Evolutionary conservation across 139 green algal genomes (phyloP), one percentile per base, ranked within the genome.

Genomic region (Chlamydomonas sp.): DNA sequence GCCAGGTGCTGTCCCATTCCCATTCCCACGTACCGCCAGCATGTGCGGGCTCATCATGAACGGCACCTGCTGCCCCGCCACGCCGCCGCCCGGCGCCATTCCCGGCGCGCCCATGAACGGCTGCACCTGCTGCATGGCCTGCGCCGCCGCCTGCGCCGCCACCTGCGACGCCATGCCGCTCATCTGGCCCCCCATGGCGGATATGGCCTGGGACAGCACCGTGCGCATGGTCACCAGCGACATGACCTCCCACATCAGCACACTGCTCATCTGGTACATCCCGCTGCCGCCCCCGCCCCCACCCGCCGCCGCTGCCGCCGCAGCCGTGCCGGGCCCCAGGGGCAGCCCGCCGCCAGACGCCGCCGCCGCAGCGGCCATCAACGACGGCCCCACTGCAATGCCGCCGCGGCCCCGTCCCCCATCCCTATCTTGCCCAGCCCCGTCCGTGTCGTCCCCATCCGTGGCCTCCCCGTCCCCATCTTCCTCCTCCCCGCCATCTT

Each of bases 231-330:
- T 86, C 63, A 91, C 64, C 72, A 91, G 73, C 10, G n/a, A 80
- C 84, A 91, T 89, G 5, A 91, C 84, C 79, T 91, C 89, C 89
- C 89, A 91, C 83, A 91, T 79, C 60, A 91, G n/a, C 63, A 91
- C 83, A 0, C 77, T 87, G 0, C 16, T 77, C 84, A 87, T 89
- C 63, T 89, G 84, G 84, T 84, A 89, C 9, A 61, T 62, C 5
- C 60, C 17, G 62, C 62, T 16, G 61, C 80, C 80, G 17, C 7
- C 18, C 60, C 66, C 63, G 16, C 64, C 79, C 49, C 31, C 63
- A 7, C 79, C 80, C 66, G 49, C 57, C 57, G 59, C 57, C 67
- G 49, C 67, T 67, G 49, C 57, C 67, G 67, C n/a, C 17, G 31
- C 67, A 16, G 80, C 57, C 80, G 14, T 2, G 57, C 15, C 16